Percentiles rank a stretch among this genome's conserved stretches.
Evolutionary conservation across 345 rosid genomes (phyloP).

Genomic region (Triadica sebifera): DNA sequence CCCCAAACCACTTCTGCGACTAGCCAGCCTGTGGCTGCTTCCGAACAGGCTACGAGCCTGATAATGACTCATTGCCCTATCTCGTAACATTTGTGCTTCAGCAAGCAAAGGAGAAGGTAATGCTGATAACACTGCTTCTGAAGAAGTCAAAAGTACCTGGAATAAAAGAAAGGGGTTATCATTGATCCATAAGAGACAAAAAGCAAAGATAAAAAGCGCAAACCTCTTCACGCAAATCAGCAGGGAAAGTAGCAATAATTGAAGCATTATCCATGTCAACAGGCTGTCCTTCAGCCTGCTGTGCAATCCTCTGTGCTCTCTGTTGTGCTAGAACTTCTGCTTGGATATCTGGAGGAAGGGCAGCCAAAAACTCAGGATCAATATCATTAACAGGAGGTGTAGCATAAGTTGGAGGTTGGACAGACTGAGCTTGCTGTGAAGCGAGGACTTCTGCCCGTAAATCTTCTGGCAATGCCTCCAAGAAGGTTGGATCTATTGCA

Average conservation of each 20-base stretch:
- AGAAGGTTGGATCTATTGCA: slow-evolving; percentile 92
- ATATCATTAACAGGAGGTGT: slow-evolving; percentile 92
- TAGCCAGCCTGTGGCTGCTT: slow-evolving; percentile 65
- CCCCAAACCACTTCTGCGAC: slow-evolving; percentile 86
- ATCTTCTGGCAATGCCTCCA: slow-evolving; percentile 95
- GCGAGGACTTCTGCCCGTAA: slow-evolving; percentile 93
- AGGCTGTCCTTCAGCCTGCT: slow-evolving; percentile 93
- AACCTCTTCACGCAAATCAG: slow-evolving; percentile 98
- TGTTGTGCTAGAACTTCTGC: slow-evolving; percentile 99
- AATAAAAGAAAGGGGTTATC: slow-evolving; percentile 20
- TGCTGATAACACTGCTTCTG: slow-evolving; percentile 92
- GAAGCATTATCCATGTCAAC: slow-evolving; percentile 99
- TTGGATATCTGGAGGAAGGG: slow-evolving; percentile 97
- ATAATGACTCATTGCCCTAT: slow-evolving; percentile 97
- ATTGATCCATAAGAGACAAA: slow-evolving; percentile 18
- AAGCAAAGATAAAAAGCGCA: slow-evolving; percentile 21
- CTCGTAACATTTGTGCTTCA: slow-evolving; percentile 97
- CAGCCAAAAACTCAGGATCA: slow-evolving; percentile 97
- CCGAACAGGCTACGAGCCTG: slow-evolving; percentile 91
- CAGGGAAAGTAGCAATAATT: slow-evolving; percentile 94
- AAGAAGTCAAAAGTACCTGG: slow-evolving; percentile 92
- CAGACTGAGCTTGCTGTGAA: slow-evolving; percentile 93
- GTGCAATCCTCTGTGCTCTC: slow-evolving; percentile 85
- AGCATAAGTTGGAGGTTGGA: slow-evolving; percentile 76
- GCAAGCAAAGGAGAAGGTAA: slow-evolving; percentile 89